Base-by-base conservation (phyloP, 2,329 filamentous ascomycete species). In the Talaromyces sp. region DNA sequence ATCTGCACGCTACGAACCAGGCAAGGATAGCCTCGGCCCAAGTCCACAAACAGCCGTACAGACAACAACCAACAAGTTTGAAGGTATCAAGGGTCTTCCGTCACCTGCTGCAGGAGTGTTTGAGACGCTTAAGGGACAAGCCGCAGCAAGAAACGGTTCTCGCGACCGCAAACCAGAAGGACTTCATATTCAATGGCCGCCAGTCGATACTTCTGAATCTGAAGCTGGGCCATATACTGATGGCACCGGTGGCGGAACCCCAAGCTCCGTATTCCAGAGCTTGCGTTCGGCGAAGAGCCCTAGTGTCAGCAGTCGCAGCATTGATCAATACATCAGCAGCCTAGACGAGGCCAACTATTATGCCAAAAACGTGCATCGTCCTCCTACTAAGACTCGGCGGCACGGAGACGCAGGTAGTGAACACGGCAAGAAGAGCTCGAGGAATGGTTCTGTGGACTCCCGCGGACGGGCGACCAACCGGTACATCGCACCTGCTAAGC, bases 251-350 rank as follows among this genome's bases (percentile, higher is more conserved):
- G 74, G 68, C 63, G 68, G 72, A 58, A 71, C 72, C 57, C 75
- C 69, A 44, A 72, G 75, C 35, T 75, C 74, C 3, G 78, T 77
- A 1, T 68, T 73, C 16, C 71, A 76, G 44, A 79, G 86, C 60
- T 82, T 81, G 61, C 82, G 78, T 66, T 79, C 75, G 56, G 80
- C 73, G 42, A 78, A 82, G 60, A 88, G 85, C 68, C 79, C 84
- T 48, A 85, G 83, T 65, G 79, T 83, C 11, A 88, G 85, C 68
- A 83, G 82, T 44, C 84, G 87, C 65, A 91, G 86, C 66, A 84
- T 91, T 39, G 90, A 96, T 68, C 88, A 93, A 66, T 96, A 95
- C 71, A 93, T 96, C 66, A 91, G 87, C 76, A 95, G 91, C 72
- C 78, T 96, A 1, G 92, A 96, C 37, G 85, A 91, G 58, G 90